Base-by-base conservation (phyloP, 2,329 filamentous ascomycete species). In the Apiospora pterosperma region DNA sequence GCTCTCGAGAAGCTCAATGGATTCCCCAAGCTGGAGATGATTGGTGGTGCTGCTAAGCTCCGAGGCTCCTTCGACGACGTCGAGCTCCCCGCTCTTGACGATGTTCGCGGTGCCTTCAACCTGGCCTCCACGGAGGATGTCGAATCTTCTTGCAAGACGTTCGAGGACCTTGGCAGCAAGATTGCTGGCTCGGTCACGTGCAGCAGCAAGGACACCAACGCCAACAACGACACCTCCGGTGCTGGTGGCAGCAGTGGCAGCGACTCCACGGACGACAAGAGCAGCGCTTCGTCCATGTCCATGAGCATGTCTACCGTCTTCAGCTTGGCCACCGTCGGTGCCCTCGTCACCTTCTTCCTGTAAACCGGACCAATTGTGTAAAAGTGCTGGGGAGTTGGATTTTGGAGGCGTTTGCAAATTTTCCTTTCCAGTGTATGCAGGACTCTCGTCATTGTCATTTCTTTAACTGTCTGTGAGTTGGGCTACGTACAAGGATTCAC, bases 31-130 rank as follows among this genome's bases (percentile, higher is more conserved):
- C 86, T 99, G 34, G 75, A 86, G 75, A 86, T 82, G 63, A 87
- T 97, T 65, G 86, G 84, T 69, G 95, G 94, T 81, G 93, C 92
- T 73, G 84, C 98, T 75, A 90, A 93, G 77, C 88, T 97, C 77
- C 89, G 89, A 72, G 96, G 96, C 74, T 91, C 88, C 82, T 96
- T 97, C 79, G 85, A 88, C 68, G 83, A 86, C 66, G 88, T 96
- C 70, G 75, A 83, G 39, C 85, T 97, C 63, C 90, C 92, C 66
- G 75, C 80, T 41, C 83, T 95, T 31, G 79, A 84, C 66, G 84
- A 89, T 68, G 91, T 94, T 70, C 84, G 85, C 74, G 92, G 92
- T 79, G 87, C 86, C 67, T 91, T 92, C 76, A 89, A 90, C 73
- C 81, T 92, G 70, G 83, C 88, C 72, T 89, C 85, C 70, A 91